phyloP scores from a whole-genome alignment of 129 eudicot species.

The Flaveria bidentis region DNA sequence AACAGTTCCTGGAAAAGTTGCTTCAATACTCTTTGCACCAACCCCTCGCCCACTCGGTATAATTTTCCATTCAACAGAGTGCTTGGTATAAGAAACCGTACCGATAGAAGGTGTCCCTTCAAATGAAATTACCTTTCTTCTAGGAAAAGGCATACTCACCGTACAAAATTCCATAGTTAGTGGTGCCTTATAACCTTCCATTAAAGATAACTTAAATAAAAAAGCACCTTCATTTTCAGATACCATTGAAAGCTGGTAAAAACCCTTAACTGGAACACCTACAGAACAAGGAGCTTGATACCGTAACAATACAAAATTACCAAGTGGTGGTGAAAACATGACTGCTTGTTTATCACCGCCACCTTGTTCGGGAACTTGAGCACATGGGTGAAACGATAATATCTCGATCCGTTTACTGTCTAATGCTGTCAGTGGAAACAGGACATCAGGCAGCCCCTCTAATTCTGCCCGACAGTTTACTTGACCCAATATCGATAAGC shows the following conservation, averaged over 20 bases:
- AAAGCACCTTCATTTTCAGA: slow-evolving; percentile 99
- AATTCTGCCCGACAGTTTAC: slow-evolving; percentile 96
- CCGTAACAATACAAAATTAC: slow-evolving; percentile 79
- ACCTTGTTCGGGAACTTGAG: slow-evolving; percentile 88
- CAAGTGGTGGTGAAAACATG: slow-evolving; percentile 85
- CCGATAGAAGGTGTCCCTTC: slow-evolving; percentile 96
- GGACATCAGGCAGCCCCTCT: slow-evolving; percentile 91
- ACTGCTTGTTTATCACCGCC: slow-evolving; percentile 79
- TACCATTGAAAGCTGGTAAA: slow-evolving; percentile 98
- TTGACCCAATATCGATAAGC: slow-evolving; percentile 77
- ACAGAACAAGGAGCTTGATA: slow-evolving; percentile 61
- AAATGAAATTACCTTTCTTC: slow-evolving; percentile 70
- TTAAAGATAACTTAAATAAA: slow-evolving; percentile 66
- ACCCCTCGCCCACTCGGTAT: slow-evolving; percentile 69
- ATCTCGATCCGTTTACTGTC: slow-evolving; percentile 60
- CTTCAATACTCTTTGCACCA: slow-evolving; percentile 87
- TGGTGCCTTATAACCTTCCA: slow-evolving; percentile 90
- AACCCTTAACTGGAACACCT: slow-evolving; percentile 86
- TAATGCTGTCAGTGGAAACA: slow-evolving; percentile 75
- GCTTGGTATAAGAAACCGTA: slow-evolving; percentile 69
- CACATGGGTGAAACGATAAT: slow-evolving; percentile 92
- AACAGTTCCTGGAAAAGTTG: slow-evolving; percentile 89
- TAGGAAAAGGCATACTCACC: slow-evolving; percentile 93
- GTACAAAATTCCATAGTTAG: slow-evolving; percentile 84
- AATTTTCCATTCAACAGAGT: slow-evolving; percentile 91